phyloP scores from a whole-genome alignment of 495 filamentous ascomycete species.

The Podospora bellae-mahoneyi region DNA sequence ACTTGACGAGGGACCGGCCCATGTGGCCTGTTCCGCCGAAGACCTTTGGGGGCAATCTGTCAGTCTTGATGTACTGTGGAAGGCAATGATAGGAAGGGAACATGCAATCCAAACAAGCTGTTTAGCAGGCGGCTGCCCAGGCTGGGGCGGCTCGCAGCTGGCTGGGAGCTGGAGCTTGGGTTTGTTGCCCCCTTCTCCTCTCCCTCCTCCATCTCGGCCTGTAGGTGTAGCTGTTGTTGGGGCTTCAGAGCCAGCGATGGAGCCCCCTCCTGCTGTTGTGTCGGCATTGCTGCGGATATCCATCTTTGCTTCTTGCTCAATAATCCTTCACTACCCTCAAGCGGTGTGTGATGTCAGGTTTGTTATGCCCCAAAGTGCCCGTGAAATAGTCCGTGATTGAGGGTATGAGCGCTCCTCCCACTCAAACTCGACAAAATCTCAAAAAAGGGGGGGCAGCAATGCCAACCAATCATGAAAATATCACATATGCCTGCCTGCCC shows the following conservation, averaged over 20 bases:
- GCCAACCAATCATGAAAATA: slow-evolving; percentile 13
- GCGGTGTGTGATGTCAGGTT: not conserved
- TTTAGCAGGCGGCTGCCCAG: slow-evolving; percentile 62
- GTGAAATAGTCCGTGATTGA: not conserved
- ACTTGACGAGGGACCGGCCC: slow-evolving; percentile 83
- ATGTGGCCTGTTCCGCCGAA: slow-evolving; percentile 97
- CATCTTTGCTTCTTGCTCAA: slow-evolving; percentile 17
- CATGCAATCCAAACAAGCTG: slow-evolving; percentile 80
- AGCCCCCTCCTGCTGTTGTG: slow-evolving; percentile 25
- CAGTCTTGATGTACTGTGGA: not conserved
- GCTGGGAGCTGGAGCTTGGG: slow-evolving; percentile 58
- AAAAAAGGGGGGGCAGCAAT: slow-evolving; percentile 5
- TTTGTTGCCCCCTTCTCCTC: slow-evolving; percentile 5
- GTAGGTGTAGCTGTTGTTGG: not conserved
- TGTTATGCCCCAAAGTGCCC: not conserved
- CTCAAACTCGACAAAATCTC: not conserved
- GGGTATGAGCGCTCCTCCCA: not conserved
- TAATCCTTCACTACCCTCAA: not conserved
- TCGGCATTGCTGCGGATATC: slow-evolving; percentile 28
- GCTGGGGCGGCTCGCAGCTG: slow-evolving; percentile 76
- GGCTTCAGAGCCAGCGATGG: slow-evolving; percentile 15
- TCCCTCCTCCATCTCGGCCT: not conserved
- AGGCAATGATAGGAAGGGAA: slow-evolving; percentile 15
- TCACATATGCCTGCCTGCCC: not conserved
- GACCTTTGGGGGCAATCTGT: slow-evolving; percentile 50